A percentile compares a stretch with the other conserved stretches of the same genome.
Conservation (phyloP, 306 rosid genomes). For the Fragaria iinumae region DNA sequence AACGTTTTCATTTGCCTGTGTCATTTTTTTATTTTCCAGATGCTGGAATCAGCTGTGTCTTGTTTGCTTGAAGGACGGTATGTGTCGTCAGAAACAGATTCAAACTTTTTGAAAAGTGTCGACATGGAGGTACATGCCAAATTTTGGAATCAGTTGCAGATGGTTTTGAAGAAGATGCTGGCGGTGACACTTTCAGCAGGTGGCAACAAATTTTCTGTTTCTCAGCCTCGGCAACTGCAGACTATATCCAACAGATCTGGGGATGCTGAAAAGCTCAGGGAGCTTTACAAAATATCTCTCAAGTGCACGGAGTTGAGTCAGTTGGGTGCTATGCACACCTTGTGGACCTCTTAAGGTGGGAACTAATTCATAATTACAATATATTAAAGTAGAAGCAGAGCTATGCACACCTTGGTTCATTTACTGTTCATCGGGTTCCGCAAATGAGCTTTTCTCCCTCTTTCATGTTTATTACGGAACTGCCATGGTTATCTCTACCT, state of each 20-base stretch:
- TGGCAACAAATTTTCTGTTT: slow-evolving; percentile 41
- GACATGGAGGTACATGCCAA: slow-evolving; percentile 63
- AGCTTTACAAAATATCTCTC: slow-evolving; percentile 77
- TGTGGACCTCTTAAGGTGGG: slow-evolving; percentile 54
- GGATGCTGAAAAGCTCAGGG: slow-evolving; percentile 72
- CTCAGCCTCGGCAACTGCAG: slow-evolving; percentile 35
- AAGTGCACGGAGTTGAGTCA: slow-evolving; percentile 53
- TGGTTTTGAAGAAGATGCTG: slow-evolving; percentile 86
- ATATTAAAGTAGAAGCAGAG: too few relatives aligned
- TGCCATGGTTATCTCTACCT: too few relatives aligned
- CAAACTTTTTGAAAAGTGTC: slow-evolving; percentile 38
- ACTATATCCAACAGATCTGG: slow-evolving; percentile 44
- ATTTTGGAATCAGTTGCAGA: slow-evolving; percentile 80
- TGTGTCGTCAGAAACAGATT: slow-evolving; percentile 44
- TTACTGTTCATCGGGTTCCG: too few relatives aligned
- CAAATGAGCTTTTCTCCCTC: too few relatives aligned
- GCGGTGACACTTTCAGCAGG: slow-evolving; percentile 43
- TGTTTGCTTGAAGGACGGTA: slow-evolving; percentile 86
- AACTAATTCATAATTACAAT: not conserved
- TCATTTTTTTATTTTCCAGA: slow-evolving; percentile 40
- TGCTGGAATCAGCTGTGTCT: slow-evolving; percentile 74
- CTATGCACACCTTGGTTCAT: too few relatives aligned
- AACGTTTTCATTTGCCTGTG: not conserved
- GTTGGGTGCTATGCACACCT: slow-evolving; percentile 54
- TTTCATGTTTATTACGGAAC: too few relatives aligned